Conservation (phyloP, 2,329 filamentous ascomycete species). For the Huntiella abstrusa region DNA sequence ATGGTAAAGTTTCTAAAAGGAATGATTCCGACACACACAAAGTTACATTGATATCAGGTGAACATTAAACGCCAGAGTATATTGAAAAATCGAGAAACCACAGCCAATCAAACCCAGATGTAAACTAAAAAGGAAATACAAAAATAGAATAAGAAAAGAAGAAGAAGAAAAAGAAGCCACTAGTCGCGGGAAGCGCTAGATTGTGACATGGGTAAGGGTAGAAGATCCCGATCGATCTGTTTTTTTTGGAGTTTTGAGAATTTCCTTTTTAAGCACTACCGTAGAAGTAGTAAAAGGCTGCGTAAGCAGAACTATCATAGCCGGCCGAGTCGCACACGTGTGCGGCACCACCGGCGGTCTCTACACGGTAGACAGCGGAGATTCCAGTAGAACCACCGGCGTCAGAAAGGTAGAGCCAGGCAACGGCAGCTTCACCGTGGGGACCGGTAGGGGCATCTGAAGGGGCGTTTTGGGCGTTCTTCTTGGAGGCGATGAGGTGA, state of each 20-base stretch:
- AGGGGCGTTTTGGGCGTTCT: slow-evolving; percentile 19
- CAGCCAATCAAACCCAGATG: neutral
- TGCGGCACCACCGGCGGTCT: slow-evolving; percentile 12
- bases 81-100: too few relatives aligned
- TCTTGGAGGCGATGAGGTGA: slow-evolving; percentile 29
- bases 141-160: neutral
- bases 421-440: slow-evolving; percentile 4
- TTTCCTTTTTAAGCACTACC: slow-evolving; percentile 15
- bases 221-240: neutral
- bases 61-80: neutral
- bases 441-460: slow-evolving; percentile 1
- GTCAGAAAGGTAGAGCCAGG: slow-evolving; percentile 8
- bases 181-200: neutral
- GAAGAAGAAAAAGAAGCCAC: neutral
- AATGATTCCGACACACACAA: neutral
- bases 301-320: slow-evolving; percentile 30
- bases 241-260: neutral
- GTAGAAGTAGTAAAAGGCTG: slow-evolving; percentile 41
- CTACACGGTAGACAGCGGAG: slow-evolving; percentile 7
- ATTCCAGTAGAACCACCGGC: slow-evolving; percentile 5
- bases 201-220: neutral
- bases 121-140: neutral
- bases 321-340: slow-evolving; percentile 15
- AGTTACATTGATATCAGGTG: neutral
- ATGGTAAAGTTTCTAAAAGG: too few relatives aligned